phyloP scores from a whole-genome alignment of 169 alveolate species.

The Cryptosporidium tyzzeri region DNA sequence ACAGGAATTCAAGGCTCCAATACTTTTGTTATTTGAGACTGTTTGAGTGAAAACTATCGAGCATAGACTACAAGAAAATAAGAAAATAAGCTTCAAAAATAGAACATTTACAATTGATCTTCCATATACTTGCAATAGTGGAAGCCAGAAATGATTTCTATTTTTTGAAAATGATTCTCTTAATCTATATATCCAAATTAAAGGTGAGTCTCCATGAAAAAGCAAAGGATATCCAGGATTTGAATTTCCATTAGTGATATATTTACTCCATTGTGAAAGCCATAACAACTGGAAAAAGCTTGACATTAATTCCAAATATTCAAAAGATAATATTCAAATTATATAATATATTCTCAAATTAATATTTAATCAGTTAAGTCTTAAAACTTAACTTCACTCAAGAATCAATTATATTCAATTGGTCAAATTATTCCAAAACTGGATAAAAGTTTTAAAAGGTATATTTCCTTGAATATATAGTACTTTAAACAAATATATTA shows the following conservation, averaged over 20 bases:
- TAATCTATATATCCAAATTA: slow-evolving; percentile 54
- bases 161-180: slow-evolving; percentile 47
- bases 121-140: slow-evolving; percentile 55
- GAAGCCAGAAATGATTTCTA: slow-evolving; percentile 30
- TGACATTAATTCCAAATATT: slow-evolving; percentile 9
- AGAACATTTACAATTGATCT: slow-evolving; percentile 21
- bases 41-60: slow-evolving; percentile 25
- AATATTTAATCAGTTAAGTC: neutral
- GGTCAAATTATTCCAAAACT: too few species aligned
- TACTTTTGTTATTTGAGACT: neutral
- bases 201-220: slow-evolving; percentile 48
- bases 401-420: neutral
- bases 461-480: neutral
- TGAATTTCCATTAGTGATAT: slow-evolving; percentile 11
- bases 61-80: slow-evolving; percentile 54
- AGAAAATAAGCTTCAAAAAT: slow-evolving; percentile 22
- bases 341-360: too few species aligned
- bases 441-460: neutral
- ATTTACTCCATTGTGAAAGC: slow-evolving; percentile 68
- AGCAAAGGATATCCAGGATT: slow-evolving; percentile 60
- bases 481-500: neutral
- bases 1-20: slow-evolving; percentile 11
- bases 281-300: slow-evolving; percentile 15
- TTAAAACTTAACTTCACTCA: neutral
- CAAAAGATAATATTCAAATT: neutral